phyloP scores from a whole-genome alignment of 441 rosid species.

The Bocquillonia castaneifolia region DNA sequence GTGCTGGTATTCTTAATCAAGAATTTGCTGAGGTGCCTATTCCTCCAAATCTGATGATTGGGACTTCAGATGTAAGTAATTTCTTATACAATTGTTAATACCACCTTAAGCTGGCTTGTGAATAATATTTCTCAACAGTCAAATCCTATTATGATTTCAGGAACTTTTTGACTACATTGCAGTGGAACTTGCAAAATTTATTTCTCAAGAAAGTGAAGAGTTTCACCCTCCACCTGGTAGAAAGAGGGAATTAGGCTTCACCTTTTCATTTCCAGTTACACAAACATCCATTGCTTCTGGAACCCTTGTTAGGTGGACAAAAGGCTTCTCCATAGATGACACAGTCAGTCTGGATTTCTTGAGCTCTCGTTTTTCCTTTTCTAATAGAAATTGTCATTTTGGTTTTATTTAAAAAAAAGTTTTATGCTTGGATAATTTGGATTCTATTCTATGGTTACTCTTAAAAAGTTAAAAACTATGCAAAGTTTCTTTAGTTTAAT shows the following conservation, averaged over 20 bases:
- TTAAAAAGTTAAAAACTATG: neutral
- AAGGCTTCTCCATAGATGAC: slow-evolving; percentile 86
- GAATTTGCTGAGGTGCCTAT: slow-evolving; percentile 79
- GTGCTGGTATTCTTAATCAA: slow-evolving; percentile 52
- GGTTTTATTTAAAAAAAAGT: neutral
- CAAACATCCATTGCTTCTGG: slow-evolving; percentile 80
- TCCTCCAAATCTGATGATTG: slow-evolving; percentile 81
- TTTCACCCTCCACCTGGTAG: slow-evolving; percentile 55
- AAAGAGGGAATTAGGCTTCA: slow-evolving; percentile 87
- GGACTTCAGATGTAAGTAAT: slow-evolving; percentile 60
- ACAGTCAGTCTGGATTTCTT: slow-evolving; percentile 42
- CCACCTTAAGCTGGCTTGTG: neutral
- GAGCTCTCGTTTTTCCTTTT: slow-evolving; percentile 5
- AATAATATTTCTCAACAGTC: slow-evolving; percentile 16
- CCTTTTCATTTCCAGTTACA: slow-evolving; percentile 80
- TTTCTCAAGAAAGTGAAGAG: slow-evolving; percentile 68
- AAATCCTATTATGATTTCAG: slow-evolving; percentile 39
- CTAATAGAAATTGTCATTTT: neutral
- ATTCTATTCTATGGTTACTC: too few relatives aligned
- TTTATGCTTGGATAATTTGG: neutral
- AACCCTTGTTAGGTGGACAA: slow-evolving; percentile 86
- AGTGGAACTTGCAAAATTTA: slow-evolving; percentile 67
- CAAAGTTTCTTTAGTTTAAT: neutral
- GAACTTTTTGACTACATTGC: slow-evolving; percentile 76
- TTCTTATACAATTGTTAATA: neutral